A percentile compares a stretch with the other conserved stretches of the same genome.
Evolutionary conservation across 306 rosid species (phyloP).

Genomic region (Medicago arabica): DNA sequence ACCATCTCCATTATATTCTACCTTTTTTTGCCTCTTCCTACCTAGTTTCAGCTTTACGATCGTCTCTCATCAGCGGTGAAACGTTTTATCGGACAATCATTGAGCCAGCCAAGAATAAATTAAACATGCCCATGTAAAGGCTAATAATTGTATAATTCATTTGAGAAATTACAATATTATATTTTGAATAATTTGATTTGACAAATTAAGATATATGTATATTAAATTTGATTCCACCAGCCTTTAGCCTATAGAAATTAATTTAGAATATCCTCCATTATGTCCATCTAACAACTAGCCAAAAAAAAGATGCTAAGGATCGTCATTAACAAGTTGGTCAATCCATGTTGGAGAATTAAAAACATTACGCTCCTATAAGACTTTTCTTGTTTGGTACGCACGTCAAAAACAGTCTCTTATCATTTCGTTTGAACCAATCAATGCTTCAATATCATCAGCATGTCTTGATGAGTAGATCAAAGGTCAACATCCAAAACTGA

Average conservation of each 20-base stretch:
- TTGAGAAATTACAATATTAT: neutral
- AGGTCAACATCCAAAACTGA: conserved; percentile 40
- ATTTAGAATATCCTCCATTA: conserved; percentile 6
- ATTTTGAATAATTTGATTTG: neutral
- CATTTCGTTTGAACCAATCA: conserved; percentile 33
- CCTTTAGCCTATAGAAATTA: neutral
- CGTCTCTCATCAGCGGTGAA: neutral
- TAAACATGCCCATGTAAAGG: neutral
- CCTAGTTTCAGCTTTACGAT: neutral
- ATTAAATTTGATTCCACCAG: neutral
- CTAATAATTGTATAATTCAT: conserved; percentile 2
- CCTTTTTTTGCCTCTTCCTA: conserved; percentile 20
- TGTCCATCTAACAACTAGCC: neutral
- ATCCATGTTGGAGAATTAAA: neutral
- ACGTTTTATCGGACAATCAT: conserved; percentile 3
- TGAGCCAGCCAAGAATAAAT: conserved; percentile 19
- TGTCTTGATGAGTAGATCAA: conserved; percentile 20
- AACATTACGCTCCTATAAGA: neutral
- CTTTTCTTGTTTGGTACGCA: conserved; percentile 35
- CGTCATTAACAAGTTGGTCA: conserved; percentile 19
- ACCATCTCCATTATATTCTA: neutral
- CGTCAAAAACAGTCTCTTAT: conserved; percentile 33
- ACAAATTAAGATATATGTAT: neutral
- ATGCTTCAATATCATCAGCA: conserved; percentile 7
- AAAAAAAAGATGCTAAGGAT: neutral